Evolutionary conservation across 1,284 basidiomycete genomes (phyloP), one percentile per base, ranked within the genome.

Genomic region (Phenoliferia sp.): DNA sequence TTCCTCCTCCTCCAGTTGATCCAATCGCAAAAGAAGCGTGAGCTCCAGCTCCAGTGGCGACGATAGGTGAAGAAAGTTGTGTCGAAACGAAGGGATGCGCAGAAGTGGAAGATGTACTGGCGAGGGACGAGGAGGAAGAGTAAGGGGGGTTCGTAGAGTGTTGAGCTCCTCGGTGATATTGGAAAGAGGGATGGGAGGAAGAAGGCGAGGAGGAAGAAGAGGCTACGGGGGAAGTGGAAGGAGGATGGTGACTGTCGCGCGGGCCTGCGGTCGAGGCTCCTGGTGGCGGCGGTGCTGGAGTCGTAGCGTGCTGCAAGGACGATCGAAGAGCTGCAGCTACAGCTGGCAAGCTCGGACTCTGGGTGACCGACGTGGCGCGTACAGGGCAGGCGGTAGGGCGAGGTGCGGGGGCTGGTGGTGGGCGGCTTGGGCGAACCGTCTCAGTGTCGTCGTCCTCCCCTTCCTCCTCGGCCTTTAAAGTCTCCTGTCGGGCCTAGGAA

Each of bases 391-490:
- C 32, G 26, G 36, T 29, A 1, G 59, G 36, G 39, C 26, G 61
- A 22, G 39, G 15, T 28, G 32, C 3, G 5, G 29, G 61, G 22
- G 32, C 33, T 32, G 50, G 12, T 34, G 48, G n/a, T 15, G 61
- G 48, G 26, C 34, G 50, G 17, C 28, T 28, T 3, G 50, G 61
- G 10, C 19, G 50, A 2, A 29, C n/a, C n/a, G n/a, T 35, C 48
- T 54, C 61, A 34, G 3, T 66, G 15, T 73, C 72, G 19, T 73
- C 72, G 57, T 71, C 72, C 31, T 64, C 60, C 61, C 66, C 69
- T 16, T 71, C 72, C 44, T 71, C 72, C 44, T 73, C 72, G 1
- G 72, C 72, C 39, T 69, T 69, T 52, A 73, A 39, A 12, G 72
- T 68, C 36, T 71, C 69, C 58, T 71, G 69, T 0, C 72, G 55